A percentile compares a stretch with the other conserved stretches of the same genome.
Evolutionary conservation across 306 rosid species (phyloP).

Genomic region (Quercus aquifolioides): DNA sequence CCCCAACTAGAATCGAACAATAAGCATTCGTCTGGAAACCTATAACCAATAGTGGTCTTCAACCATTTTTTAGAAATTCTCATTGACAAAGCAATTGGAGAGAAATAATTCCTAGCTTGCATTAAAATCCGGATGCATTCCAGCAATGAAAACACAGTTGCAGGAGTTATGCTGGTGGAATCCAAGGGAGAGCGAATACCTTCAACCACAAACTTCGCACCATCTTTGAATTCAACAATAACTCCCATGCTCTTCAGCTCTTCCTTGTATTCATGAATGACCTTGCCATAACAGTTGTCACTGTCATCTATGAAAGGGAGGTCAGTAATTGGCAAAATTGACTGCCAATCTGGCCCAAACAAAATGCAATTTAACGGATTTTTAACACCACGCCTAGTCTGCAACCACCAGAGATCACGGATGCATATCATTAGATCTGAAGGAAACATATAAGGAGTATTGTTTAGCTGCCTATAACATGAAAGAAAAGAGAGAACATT

Average conservation of each 20-base stretch:
- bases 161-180: conserved; percentile 33
- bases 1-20: conserved; percentile 48
- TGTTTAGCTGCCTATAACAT: conserved; percentile 37
- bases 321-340: conserved; percentile 41
- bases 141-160: conserved; percentile 47
- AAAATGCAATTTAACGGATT: conserved; percentile 57
- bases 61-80: conserved; percentile 53
- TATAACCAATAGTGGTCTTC: conserved; percentile 58
- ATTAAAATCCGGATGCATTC: conserved; percentile 36
- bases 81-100: conserved; percentile 25
- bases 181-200: conserved; percentile 38
- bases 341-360: conserved; percentile 57
- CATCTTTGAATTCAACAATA: conserved; percentile 41
- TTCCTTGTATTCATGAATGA: conserved; percentile 37
- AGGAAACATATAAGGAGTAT: conserved; percentile 26
- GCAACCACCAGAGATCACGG: conserved; percentile 41
- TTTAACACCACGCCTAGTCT: conserved; percentile 36
- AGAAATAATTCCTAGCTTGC: not conserved
- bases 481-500: conserved; percentile 47
- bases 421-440: conserved; percentile 22
- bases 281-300: conserved; percentile 38
- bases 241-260: conserved; percentile 65
- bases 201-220: conserved; percentile 37
- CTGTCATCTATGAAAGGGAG: conserved; percentile 66
- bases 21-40: conserved; percentile 46